Conservation (phyloP, 73 alveolate genomes). For the Paraurostyla sp. region DNA sequence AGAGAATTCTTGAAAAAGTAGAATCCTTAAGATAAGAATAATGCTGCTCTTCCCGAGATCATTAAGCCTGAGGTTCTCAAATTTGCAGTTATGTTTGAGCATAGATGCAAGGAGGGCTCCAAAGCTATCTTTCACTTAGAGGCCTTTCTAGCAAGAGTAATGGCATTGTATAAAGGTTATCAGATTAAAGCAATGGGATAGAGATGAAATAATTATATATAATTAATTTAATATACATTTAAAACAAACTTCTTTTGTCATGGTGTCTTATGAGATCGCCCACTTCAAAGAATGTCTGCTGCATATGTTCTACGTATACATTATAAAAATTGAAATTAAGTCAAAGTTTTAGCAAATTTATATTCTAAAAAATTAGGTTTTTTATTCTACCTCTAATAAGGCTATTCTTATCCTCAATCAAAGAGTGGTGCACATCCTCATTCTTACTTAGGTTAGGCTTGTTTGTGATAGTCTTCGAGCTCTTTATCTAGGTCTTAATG, state of each 20-base stretch:
- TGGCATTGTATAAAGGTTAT: slow-evolving; percentile 71
- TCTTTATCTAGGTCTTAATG: slow-evolving; percentile 11
- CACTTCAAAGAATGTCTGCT: background rate
- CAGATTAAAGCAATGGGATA: background rate
- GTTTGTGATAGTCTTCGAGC: slow-evolving; percentile 12
- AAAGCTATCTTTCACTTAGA: slow-evolving; percentile 96
- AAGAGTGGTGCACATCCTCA: background rate
- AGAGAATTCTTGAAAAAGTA: slow-evolving; percentile 70
- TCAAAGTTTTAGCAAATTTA: background rate
- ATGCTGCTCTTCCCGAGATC: slow-evolving; percentile 66
- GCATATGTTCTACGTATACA: background rate
- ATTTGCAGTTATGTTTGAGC: slow-evolving; percentile 89
- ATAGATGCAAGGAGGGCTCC: slow-evolving; percentile 90
- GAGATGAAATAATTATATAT: background rate
- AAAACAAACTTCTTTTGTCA: background rate
- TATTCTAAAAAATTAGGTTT: background rate
- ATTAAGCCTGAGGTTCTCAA: slow-evolving; percentile 82
- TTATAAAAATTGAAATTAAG: background rate
- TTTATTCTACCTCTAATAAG: background rate
- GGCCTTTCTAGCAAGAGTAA: slow-evolving; percentile 93
- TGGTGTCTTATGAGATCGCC: slow-evolving; percentile 15
- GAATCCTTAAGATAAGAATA: background rate
- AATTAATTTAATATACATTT: background rate
- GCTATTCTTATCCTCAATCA: background rate
- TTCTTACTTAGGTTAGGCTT: background rate